phyloP scores from a whole-genome alignment of 1,284 basidiomycete species.

The Ganoderma leucocontextum region DNA sequence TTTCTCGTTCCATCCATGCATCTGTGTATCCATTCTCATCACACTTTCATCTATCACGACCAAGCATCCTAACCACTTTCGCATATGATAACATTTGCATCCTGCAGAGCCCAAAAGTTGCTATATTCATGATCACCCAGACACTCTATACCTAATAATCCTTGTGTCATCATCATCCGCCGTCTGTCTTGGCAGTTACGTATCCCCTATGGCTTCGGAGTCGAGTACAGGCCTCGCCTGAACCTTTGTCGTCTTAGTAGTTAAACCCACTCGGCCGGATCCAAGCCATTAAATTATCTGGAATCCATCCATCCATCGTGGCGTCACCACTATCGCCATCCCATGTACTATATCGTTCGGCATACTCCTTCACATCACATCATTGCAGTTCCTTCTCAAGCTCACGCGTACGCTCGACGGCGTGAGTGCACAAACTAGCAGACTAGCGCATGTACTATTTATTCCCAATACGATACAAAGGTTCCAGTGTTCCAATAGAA shows the following conservation, averaged over 20 bases:
- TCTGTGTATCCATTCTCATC: slow-evolving; percentile 10
- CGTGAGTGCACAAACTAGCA: slow-evolving; percentile 18
- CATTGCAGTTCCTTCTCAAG: background rate
- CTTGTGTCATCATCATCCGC: slow-evolving; percentile 6
- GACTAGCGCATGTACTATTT: slow-evolving; percentile 16
- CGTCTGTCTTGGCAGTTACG: slow-evolving; percentile 21
- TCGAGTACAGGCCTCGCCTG: slow-evolving; percentile 14
- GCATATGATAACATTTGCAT: slow-evolving; percentile 12
- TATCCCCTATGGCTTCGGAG: slow-evolving; percentile 10
- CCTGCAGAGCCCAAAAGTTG: slow-evolving; percentile 30
- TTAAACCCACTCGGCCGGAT: background rate
- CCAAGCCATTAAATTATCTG: background rate
- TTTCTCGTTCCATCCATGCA: background rate
- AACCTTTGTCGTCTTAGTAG: background rate
- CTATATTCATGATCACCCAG: slow-evolving; percentile 34
- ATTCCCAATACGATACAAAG: background rate
- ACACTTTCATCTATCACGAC: slow-evolving; percentile 11
- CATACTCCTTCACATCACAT: slow-evolving; percentile 2
- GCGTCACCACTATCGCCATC: slow-evolving; percentile 2
- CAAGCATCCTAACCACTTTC: slow-evolving; percentile 9
- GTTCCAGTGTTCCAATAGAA: slow-evolving; percentile 1
- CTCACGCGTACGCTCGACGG: slow-evolving; percentile 9
- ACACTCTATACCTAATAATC: slow-evolving; percentile 33
- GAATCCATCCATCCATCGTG: slow-evolving; percentile 8
- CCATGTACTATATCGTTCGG: slow-evolving; percentile 7